phyloP scores from a whole-genome alignment of 176 grass and related monocot species.

The Eleusine indica region DNA sequence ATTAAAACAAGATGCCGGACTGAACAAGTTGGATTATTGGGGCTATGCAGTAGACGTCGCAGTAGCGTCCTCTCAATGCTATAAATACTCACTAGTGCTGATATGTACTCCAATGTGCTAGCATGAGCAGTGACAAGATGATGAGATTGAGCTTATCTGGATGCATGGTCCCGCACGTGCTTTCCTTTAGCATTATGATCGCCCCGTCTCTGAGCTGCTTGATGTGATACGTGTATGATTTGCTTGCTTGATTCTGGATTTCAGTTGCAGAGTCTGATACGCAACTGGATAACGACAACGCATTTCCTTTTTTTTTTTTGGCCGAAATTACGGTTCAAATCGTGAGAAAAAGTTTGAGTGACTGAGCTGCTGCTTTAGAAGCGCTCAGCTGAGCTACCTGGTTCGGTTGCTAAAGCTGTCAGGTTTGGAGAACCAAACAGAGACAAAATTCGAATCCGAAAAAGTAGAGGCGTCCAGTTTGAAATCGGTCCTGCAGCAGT shows the following conservation, averaged over 20 bases:
- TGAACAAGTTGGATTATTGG: background rate
- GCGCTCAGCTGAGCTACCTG: background rate
- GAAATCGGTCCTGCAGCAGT: background rate
- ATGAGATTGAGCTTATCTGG: background rate
- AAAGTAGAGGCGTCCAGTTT: constrained; percentile 17
- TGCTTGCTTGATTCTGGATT: constrained; percentile 16
- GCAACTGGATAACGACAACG: background rate
- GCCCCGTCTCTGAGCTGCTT: background rate
- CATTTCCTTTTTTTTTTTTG: background rate
- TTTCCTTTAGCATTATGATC: background rate
- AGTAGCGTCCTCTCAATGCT: constrained; percentile 1
- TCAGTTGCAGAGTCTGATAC: background rate
- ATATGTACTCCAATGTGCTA: background rate
- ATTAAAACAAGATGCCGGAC: no score
- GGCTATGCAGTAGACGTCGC: background rate
- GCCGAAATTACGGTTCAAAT: background rate
- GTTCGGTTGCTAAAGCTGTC: background rate
- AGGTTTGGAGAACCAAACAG: constrained; percentile 29
- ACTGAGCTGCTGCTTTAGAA: background rate
- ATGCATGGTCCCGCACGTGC: background rate
- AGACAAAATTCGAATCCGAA: constrained; percentile 31
- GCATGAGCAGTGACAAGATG: background rate
- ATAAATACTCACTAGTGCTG: no score
- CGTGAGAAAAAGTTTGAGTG: background rate
- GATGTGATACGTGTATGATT: background rate